Percentiles rank a stretch among this genome's conserved stretches.
phyloP scores from a whole-genome alignment of 805 yeast species.

The Candida pseudofarinosa region DNA sequence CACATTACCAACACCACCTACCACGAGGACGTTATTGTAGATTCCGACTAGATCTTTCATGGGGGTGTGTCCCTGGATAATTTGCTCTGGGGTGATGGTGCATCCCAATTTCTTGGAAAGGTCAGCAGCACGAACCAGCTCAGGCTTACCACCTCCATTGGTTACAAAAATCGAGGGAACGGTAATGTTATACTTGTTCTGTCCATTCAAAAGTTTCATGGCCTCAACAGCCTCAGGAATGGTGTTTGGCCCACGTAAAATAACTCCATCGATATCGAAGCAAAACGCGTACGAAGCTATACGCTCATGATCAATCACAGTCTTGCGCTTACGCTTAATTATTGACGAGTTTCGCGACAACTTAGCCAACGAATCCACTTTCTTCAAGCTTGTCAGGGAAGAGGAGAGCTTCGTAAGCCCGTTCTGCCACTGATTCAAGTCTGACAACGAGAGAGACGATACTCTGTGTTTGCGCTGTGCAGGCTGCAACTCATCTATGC shows the following conservation, averaged over 20 bases:
- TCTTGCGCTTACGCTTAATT: conserved; percentile 44
- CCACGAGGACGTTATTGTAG: conserved; percentile 73
- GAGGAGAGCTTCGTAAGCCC: conserved; percentile 39
- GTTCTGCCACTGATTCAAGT: conserved; percentile 59
- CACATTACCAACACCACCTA: conserved; percentile 84
- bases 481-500: conserved; percentile 65
- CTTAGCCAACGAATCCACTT: conserved; percentile 43
- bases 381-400: conserved; percentile 34
- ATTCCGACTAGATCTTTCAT: conserved; percentile 74
- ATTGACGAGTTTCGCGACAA: conserved; percentile 44
- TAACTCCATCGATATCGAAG: conserved; percentile 90
- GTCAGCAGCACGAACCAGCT: conserved; percentile 67
- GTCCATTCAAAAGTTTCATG: conserved; percentile 67
- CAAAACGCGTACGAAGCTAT: conserved; percentile 86
- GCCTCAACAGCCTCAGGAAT: conserved; percentile 80
- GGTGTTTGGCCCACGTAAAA: conserved; percentile 78
- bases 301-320: conserved; percentile 62
- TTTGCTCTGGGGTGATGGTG: conserved; percentile 68
- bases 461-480: conserved; percentile 58
- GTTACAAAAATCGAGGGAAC: conserved; percentile 86
- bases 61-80: conserved; percentile 92
- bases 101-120: conserved; percentile 57
- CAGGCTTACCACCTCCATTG: conserved; percentile 90
- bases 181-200: conserved; percentile 68
- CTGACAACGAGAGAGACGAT: conserved; percentile 64